Percentiles rank a stretch among this genome's conserved stretches.
Conservation (phyloP, 1,284 basidiomycete genomes). For the Rhodotorula glutinis region DNA sequence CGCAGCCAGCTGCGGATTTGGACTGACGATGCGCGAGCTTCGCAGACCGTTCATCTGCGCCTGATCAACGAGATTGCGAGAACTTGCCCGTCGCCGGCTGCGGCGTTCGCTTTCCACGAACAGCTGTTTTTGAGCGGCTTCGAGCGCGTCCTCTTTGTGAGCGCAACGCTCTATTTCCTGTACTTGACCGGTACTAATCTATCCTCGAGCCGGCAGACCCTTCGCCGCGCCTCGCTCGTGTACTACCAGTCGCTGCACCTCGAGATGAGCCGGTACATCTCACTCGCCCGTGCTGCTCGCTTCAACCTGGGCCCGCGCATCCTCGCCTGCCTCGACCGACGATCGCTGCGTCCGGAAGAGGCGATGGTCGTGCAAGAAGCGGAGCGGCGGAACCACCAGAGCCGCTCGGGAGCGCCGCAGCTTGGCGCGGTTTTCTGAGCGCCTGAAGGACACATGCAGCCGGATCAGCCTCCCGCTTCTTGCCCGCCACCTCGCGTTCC, state of each 20-base stretch:
- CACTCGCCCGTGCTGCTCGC: slow-evolving; percentile 52
- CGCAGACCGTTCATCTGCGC: slow-evolving; percentile 75
- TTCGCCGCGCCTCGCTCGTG: slow-evolving; percentile 83
- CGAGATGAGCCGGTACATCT: slow-evolving; percentile 79
- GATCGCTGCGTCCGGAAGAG: slow-evolving; percentile 21
- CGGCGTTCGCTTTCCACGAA: slow-evolving; percentile 69
- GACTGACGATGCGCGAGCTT: not conserved
- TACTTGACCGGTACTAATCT: not conserved
- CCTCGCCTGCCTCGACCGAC: slow-evolving; percentile 27
- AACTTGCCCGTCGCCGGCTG: slow-evolving; percentile 63
- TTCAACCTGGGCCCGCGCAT: slow-evolving; percentile 38
- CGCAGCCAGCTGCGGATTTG: not conserved
- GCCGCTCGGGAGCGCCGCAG: slow-evolving; percentile 24
- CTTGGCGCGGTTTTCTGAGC: slow-evolving; percentile 7
- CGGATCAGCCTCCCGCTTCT: not conserved
- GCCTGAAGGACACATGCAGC: not conserved
- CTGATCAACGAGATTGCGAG: slow-evolving; percentile 74
- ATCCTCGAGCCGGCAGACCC: slow-evolving; percentile 58
- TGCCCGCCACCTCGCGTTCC: no score
- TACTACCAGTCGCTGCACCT: slow-evolving; percentile 91
- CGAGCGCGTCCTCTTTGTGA: slow-evolving; percentile 65
- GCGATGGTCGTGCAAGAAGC: slow-evolving; percentile 21
- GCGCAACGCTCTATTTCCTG: slow-evolving; percentile 22
- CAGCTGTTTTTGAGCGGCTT: slow-evolving; percentile 84
- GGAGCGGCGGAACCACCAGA: slow-evolving; percentile 7